A percentile compares a stretch with the other conserved stretches of the same genome.
These are phyloP conservation scores for Poa pratensis DNA, from an alignment of 176 grass and related monocot species.

Conservation along the genomic window DNA sequence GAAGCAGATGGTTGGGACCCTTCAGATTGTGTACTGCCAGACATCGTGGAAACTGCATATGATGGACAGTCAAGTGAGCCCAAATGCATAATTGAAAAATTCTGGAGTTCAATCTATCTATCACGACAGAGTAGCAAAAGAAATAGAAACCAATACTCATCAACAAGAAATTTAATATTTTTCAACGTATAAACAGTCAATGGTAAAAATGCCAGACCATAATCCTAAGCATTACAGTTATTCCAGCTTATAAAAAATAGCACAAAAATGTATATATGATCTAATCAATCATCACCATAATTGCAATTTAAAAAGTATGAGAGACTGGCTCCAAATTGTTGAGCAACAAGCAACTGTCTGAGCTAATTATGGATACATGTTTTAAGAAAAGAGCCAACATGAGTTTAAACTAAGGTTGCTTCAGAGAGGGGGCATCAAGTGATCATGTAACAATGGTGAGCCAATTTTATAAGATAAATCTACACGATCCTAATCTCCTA, in stretches of 20 bases:
- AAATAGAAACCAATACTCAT: neutral
- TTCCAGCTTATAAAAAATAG: neutral
- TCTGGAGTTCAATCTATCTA: neutral
- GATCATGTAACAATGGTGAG: neutral
- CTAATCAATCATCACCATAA: neutral
- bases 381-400: neutral
- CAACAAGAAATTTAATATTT: neutral
- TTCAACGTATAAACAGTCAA: neutral
- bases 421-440: neutral
- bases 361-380: neutral
- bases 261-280: neutral
- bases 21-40: constrained; percentile 3
- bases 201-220: neutral
- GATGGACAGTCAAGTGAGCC: neutral
- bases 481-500: neutral
- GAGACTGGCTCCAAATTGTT: neutral
- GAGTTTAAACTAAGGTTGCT: neutral
- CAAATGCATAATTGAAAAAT: neutral
- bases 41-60: constrained; percentile 40
- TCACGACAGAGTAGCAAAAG: neutral
- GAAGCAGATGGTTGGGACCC: constrained; percentile 27
- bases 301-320: neutral
- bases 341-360: neutral
- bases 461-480: neutral
- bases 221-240: neutral